These are phyloP conservation scores for Hanseniaspora vineae DNA, from an alignment of 805 yeast genomes.

Conservation along the genomic window DNA sequence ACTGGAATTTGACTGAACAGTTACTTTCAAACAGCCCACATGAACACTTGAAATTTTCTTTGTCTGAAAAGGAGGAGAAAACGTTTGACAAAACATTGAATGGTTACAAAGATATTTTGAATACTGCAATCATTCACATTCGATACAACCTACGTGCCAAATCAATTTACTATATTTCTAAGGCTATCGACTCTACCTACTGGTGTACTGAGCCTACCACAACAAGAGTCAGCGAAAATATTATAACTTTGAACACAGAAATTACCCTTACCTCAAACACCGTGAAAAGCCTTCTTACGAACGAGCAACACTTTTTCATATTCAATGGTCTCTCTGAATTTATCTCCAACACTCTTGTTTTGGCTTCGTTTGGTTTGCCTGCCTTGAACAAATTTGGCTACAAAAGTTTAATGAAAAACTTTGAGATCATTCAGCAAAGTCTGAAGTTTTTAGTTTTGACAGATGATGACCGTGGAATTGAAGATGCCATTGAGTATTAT, in stretches of 20 bases:
- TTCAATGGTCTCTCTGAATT: slow-evolving; percentile 18
- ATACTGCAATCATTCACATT: slow-evolving; percentile 12
- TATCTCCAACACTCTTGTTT: slow-evolving; percentile 13
- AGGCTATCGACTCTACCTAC: slow-evolving; percentile 13
- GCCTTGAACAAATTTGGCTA: slow-evolving; percentile 19
- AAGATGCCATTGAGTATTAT: slow-evolving; percentile 10
- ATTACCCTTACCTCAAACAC: slow-evolving; percentile 18
- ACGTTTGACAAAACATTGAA: slow-evolving; percentile 12
- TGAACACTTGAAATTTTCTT: slow-evolving; percentile 10
- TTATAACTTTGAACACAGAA: slow-evolving; percentile 17
- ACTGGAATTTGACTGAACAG: slow-evolving; percentile 31
- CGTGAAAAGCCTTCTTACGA: slow-evolving; percentile 12
- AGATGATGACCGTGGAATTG: slow-evolving; percentile 9
- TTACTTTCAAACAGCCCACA: slow-evolving; percentile 12
- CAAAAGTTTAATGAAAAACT: slow-evolving; percentile 19
- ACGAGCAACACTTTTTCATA: slow-evolving; percentile 10
- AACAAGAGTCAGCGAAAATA: slow-evolving; percentile 18
- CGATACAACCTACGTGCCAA: slow-evolving; percentile 21
- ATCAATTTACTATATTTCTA: slow-evolving; percentile 17
- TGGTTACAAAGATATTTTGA: slow-evolving; percentile 11
- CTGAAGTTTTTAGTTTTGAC: slow-evolving; percentile 12
- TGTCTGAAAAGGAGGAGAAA: slow-evolving; percentile 10
- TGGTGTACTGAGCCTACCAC: slow-evolving; percentile 23
- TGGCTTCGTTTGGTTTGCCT: slow-evolving; percentile 15
- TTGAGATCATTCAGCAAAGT: slow-evolving; percentile 20